Percentiles rank a stretch among this genome's conserved stretches.
These are phyloP conservation scores for Penicillium sp. DNA, from an alignment of 2,329 filamentous ascomycete genomes.

Conservation along the genomic window DNA sequence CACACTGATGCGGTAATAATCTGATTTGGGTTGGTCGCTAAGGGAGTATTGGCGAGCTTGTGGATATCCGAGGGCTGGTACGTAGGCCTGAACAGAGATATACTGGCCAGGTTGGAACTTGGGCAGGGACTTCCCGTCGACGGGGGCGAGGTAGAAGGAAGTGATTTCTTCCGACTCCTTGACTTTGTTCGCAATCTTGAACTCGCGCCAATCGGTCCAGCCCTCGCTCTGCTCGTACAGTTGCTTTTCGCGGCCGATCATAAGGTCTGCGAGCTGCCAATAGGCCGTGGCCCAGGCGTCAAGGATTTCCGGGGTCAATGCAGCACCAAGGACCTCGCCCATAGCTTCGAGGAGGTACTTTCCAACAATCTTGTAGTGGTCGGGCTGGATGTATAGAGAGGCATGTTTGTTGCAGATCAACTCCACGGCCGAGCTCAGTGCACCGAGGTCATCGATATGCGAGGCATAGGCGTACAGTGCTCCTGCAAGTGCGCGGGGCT, in stretches of 20 bases:
- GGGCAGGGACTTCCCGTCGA: slow-evolving; percentile 63
- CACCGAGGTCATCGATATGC: slow-evolving; percentile 69
- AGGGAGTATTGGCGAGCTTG: slow-evolving; percentile 75
- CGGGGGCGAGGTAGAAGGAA: slow-evolving; percentile 69
- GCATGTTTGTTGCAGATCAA: slow-evolving; percentile 77
- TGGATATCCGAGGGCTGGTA: slow-evolving; percentile 61
- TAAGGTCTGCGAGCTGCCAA: slow-evolving; percentile 71
- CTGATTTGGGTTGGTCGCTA: slow-evolving; percentile 62
- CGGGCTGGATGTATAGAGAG: slow-evolving; percentile 66
- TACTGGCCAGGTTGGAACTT: slow-evolving; percentile 72
- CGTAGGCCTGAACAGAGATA: slow-evolving; percentile 62
- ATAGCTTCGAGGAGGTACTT: slow-evolving; percentile 70
- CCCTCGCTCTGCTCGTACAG: slow-evolving; percentile 63
- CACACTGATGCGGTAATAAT: slow-evolving; percentile 70
- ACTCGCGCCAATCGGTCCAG: slow-evolving; percentile 70
- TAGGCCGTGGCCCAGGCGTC: slow-evolving; percentile 73
- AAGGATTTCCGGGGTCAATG: slow-evolving; percentile 65
- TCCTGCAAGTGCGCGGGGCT: slow-evolving; percentile 68
- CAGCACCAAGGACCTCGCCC: slow-evolving; percentile 65
- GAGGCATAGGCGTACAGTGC: slow-evolving; percentile 71
- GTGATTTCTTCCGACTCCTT: slow-evolving; percentile 68
- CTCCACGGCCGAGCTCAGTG: slow-evolving; percentile 59
- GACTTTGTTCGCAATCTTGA: slow-evolving; percentile 66
- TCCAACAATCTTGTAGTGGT: slow-evolving; percentile 72
- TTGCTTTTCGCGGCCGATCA: slow-evolving; percentile 66